Evolutionary conservation across 1,284 basidiomycete species (phyloP), one percentile per base, ranked within the genome.

Genomic region (Ceratobasidium papillatum): DNA sequence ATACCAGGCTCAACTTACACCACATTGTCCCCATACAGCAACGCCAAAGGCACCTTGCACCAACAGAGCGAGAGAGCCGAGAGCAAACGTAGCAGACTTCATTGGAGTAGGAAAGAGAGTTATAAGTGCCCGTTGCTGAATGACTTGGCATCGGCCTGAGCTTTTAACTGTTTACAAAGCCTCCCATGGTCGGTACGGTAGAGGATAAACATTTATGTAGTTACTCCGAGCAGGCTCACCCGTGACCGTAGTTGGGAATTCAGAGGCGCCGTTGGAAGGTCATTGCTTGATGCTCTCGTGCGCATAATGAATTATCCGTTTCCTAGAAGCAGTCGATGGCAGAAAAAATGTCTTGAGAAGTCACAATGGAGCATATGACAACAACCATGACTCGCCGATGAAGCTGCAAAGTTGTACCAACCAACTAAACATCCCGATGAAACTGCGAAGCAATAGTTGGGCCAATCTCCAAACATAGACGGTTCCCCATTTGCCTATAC

Each of bases 1-100:
- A 34, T 27, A 32, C 3, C 2, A 12, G 56, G 56, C 32, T 56
- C 8, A 58, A 43, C 66, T 56, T 36, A 69, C 66, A 9, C 66
- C 66, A 30, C 66, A 69, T 22, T 69, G 66, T 3, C 66, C 66
- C 52, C 52, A 69, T n/a, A 69, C 34, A 38, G 66, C 51, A 30
- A 69, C 66, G 2, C 51, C 66, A 3, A 41, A 45, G 22, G 32
- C 59, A 1, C 47, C 45, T 27, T 43, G 59, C 30, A 61, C 71
- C 8, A 74, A 27, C 19, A 36, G 51, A 74, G 51, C 41, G n/a
- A 71, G 38, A 27, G 56, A 71, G 11, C 22, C 47, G 8, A 65
- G 32, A 65, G 63, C 47, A n/a, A 51, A 25, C 5, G 71, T 43
- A 25, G 71, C 36, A 54, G 71, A 51, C 38, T 51, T 58, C 71